Percentiles rank a stretch among this genome's conserved stretches.
phyloP scores from a whole-genome alignment of 129 eudicot species.

The Erigeron canadensis region DNA sequence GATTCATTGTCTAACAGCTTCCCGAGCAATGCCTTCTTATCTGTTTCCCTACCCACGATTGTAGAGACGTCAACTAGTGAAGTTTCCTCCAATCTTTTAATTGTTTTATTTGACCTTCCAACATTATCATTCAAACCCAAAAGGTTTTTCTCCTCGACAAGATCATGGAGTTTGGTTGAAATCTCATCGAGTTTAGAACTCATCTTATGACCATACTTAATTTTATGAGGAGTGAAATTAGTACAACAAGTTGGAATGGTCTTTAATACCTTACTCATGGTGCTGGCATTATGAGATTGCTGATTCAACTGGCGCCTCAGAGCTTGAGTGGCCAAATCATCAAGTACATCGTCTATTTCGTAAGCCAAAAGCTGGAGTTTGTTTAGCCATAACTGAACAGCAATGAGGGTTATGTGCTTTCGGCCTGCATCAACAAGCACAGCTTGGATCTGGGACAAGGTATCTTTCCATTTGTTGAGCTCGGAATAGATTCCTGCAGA shows the following conservation, averaged over 20 bases:
- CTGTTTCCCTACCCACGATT: background rate
- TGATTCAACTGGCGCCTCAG: background rate
- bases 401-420: conserved; percentile 29
- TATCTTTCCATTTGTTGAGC: conserved; percentile 20
- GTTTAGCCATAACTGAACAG: conserved; percentile 37
- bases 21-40: conserved; percentile 9
- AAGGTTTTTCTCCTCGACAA: background rate
- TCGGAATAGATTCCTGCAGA: conserved; percentile 28
- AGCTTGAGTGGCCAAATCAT: conserved; percentile 42
- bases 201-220: conserved; percentile 16
- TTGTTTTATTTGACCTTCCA: background rate
- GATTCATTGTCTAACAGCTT: background rate
- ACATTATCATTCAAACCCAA: background rate
- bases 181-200: background rate
- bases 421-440: conserved; percentile 46
- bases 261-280: conserved; percentile 1
- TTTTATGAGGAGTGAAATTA: background rate
- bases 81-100: background rate
- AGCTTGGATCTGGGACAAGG: conserved; percentile 21
- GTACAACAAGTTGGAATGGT: background rate
- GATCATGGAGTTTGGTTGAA: background rate
- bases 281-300: background rate
- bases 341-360: conserved; percentile 41
- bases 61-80: background rate
- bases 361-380: conserved; percentile 32